Percentiles rank a stretch among this genome's conserved stretches.
These are phyloP conservation scores for Ophiocordyceps polyrhachis-furcata DNA, from an alignment of 2,329 filamentous ascomycete genomes.

Conservation along the genomic window DNA sequence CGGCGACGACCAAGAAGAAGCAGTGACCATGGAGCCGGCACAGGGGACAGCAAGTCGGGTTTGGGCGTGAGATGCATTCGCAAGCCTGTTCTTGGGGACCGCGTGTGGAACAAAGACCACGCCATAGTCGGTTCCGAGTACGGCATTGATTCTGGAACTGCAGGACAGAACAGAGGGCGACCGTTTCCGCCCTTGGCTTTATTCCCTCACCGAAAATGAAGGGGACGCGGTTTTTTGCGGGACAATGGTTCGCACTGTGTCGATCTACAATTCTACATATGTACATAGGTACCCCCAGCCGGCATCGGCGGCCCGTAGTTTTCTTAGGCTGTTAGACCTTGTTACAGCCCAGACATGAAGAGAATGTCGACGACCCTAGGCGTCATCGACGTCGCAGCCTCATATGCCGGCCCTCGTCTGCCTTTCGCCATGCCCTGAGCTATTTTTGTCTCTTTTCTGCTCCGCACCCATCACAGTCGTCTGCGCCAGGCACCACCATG, in stretches of 20 bases:
- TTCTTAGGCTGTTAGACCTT: background rate
- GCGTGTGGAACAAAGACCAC: background rate
- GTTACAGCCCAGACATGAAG: background rate
- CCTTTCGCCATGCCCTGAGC: background rate
- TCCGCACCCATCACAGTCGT: background rate
- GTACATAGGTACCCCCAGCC: too few species aligned
- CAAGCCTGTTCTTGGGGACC: background rate
- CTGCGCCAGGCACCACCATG: background rate
- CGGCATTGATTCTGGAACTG: background rate
- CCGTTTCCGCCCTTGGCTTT: too few species aligned
- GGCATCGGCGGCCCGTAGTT: too few species aligned
- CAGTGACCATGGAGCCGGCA: constrained; percentile 7
- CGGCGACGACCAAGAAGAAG: constrained; percentile 15
- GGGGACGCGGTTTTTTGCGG: background rate
- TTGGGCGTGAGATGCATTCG: background rate
- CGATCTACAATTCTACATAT: too few species aligned
- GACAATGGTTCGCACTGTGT: background rate
- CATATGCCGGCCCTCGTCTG: background rate
- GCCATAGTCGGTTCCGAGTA: too few species aligned
- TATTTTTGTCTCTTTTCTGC: background rate
- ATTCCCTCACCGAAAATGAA: background rate
- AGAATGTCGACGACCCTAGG: background rate
- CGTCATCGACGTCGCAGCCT: background rate
- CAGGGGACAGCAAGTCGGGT: background rate
- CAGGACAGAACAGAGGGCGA: background rate